A percentile compares a stretch with the other conserved stretches of the same genome.
These are phyloP conservation scores for Penicillium coprophilum DNA, from an alignment of 495 filamentous ascomycete species.

Conservation along the genomic window DNA sequence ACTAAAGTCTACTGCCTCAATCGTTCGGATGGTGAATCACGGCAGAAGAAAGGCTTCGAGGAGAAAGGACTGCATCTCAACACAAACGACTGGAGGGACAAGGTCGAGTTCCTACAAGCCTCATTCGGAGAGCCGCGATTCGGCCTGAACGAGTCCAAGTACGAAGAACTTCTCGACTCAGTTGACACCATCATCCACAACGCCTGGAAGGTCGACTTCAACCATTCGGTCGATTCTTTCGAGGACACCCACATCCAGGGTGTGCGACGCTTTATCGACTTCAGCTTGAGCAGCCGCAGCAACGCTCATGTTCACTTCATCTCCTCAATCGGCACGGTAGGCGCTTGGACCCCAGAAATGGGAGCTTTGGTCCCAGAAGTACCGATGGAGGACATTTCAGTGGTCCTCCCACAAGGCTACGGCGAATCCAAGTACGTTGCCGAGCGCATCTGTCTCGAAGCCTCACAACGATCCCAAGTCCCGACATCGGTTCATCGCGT, in stretches of 20 bases:
- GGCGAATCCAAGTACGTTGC: conserved; percentile 56
- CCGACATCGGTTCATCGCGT: conserved; percentile 52
- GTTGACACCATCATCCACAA: conserved; percentile 60
- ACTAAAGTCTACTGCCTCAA: conserved; percentile 58
- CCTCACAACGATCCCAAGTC: conserved; percentile 38
- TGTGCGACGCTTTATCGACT: conserved; percentile 53
- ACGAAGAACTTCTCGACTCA: conserved; percentile 39
- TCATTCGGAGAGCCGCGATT: conserved; percentile 51
- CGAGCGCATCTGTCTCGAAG: conserved; percentile 52
- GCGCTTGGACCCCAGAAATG: conserved; percentile 31
- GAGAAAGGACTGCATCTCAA: conserved; percentile 22
- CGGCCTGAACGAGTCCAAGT: conserved; percentile 42
- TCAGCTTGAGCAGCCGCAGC: conserved; percentile 44
- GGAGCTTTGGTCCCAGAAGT: conserved; percentile 46
- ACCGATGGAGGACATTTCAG: conserved; percentile 42
- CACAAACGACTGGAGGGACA: conserved; percentile 14
- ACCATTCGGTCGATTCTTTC: conserved; percentile 55
- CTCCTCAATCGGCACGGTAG: conserved; percentile 53
- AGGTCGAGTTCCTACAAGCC: conserved; percentile 49
- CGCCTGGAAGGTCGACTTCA: conserved; percentile 66
- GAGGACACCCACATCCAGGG: conserved; percentile 55
- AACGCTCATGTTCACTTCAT: conserved; percentile 55
- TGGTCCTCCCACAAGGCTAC: conserved; percentile 47
- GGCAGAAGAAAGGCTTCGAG: conserved; percentile 23
- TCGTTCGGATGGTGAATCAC: conserved; percentile 32